phyloP scores from a whole-genome alignment of 2,329 filamentous ascomycete species.

The Fusarium sp. region DNA sequence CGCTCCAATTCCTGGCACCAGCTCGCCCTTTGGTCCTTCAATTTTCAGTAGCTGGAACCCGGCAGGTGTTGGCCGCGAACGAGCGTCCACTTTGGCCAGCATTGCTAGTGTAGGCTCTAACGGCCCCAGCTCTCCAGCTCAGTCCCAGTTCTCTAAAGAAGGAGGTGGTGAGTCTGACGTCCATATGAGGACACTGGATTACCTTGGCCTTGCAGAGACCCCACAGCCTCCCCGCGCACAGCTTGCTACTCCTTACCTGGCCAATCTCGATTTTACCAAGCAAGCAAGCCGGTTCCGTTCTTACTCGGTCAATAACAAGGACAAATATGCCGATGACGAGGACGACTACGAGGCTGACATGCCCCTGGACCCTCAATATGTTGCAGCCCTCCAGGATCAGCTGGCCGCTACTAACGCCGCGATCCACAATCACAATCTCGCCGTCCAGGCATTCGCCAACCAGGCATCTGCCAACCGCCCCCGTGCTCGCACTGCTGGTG shows the following conservation, averaged over 20 bases:
- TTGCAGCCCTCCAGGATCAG: constrained; percentile 74
- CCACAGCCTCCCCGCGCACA: constrained; percentile 85
- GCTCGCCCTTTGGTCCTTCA: constrained; percentile 86
- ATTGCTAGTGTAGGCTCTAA: constrained; percentile 92
- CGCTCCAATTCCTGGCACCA: constrained; percentile 67
- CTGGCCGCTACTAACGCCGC: constrained; percentile 75
- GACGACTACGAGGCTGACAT: constrained; percentile 77
- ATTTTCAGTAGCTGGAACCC: constrained; percentile 92
- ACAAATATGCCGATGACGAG: constrained; percentile 93
- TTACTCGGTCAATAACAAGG: constrained; percentile 98
- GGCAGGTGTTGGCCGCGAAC: constrained; percentile 76
- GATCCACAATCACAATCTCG: constrained; percentile 92
- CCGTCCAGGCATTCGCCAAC: constrained; percentile 91
- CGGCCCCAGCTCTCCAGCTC: constrained; percentile 87
- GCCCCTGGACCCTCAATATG: constrained; percentile 70
- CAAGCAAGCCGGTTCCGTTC: constrained; percentile 92
- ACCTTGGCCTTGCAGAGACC: constrained; percentile 93
- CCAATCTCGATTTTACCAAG: constrained; percentile 81
- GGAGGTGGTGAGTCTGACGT: constrained; percentile 90
- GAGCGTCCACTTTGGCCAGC: constrained; percentile 86
- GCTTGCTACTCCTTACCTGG: constrained; percentile 81
- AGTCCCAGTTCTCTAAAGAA: constrained; percentile 89
- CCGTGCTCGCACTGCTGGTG: constrained; percentile 90
- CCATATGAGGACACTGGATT: constrained; percentile 91
- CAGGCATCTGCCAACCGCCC: constrained; percentile 87